Base-by-base conservation (phyloP, 108 stramenopile genomes). In the Stephanodiscus minutulus region DNA sequence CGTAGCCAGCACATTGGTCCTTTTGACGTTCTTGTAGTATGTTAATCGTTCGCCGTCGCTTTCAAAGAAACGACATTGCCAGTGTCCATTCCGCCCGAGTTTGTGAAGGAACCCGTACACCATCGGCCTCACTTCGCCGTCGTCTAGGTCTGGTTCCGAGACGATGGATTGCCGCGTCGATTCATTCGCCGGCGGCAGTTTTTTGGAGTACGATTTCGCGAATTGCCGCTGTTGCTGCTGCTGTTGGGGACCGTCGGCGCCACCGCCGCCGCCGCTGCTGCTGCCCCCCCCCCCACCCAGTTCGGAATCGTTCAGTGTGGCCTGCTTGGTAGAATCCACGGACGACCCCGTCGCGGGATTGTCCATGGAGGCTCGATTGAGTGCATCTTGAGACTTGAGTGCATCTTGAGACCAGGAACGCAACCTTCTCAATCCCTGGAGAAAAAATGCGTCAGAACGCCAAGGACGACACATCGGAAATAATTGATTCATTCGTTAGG, bases 51-150 rank as follows among this genome's bases (percentile, higher is more conserved):
- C 89, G 18, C 97, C 98, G 64, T 96, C 95, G 7, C 91, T 96
- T 79, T 98, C 98, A 73, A 98, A 98, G 89, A 93, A 98, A 22
- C 98, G 85, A 64, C 89, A 92, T 66, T 98, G 98, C 98, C 98
- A 98, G 66, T 96, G 92, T 56, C 96, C 96, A 81, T 97, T 96
- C 60, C 97, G 79, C 43, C 96, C 95, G 59, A 93, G 82, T 72
- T 98, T 98, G 68, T 97, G 93, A 41, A 98, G 83, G 70, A 95
- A 97, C 28, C 98, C 95, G 64, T 79, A 91, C 66, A 96, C 88
- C 49, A 94, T 28, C 5, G 88, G 83, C 24, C 74, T 78, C 36
- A 72, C 24, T 48, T 76, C 74, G 27, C 53, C 73, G 12, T 78
- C 77, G 10, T 77, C 72, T 35, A 68, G 24, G 6, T 73, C 56